These are phyloP conservation scores for Colletotrichum sansevieriae DNA, from an alignment of 2,329 filamentous ascomycete genomes.

Conservation along the genomic window DNA sequence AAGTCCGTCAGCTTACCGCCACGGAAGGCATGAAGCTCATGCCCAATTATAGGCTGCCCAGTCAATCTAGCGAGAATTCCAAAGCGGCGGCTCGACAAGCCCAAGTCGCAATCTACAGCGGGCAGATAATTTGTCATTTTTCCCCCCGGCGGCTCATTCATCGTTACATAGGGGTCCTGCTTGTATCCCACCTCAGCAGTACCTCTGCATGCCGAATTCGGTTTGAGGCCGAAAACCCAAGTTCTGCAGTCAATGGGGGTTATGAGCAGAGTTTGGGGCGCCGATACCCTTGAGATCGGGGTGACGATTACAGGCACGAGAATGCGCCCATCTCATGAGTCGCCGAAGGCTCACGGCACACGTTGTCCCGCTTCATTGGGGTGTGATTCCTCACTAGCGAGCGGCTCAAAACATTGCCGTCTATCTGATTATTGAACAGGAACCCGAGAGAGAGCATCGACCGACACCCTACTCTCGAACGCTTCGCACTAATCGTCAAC, in stretches of 20 bases:
- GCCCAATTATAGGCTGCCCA: slow-evolving; percentile 7
- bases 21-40: slow-evolving; percentile 1
- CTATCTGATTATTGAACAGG: background rate
- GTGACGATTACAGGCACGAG: no score
- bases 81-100: slow-evolving; percentile 2
- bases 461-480: background rate
- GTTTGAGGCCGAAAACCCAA: background rate
- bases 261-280: background rate
- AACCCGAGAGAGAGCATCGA: background rate
- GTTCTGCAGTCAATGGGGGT: background rate
- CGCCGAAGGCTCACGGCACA: background rate
- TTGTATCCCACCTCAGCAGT: slow-evolving; percentile 1
- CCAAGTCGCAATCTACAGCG: background rate
- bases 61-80: background rate
- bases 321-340: background rate
- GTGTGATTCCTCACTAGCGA: background rate
- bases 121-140: background rate
- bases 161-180: background rate
- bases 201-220: background rate
- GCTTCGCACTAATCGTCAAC: background rate
- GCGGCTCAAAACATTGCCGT: slow-evolving; percentile 1
- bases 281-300: background rate
- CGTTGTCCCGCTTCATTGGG: background rate
- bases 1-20: slow-evolving; percentile 34
- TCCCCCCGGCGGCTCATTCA: background rate